Evolutionary conservation across 2,329 filamentous ascomycete genomes (phyloP), one percentile per base, ranked within the genome.

Genomic region (Arthrobotrys sinensis): DNA sequence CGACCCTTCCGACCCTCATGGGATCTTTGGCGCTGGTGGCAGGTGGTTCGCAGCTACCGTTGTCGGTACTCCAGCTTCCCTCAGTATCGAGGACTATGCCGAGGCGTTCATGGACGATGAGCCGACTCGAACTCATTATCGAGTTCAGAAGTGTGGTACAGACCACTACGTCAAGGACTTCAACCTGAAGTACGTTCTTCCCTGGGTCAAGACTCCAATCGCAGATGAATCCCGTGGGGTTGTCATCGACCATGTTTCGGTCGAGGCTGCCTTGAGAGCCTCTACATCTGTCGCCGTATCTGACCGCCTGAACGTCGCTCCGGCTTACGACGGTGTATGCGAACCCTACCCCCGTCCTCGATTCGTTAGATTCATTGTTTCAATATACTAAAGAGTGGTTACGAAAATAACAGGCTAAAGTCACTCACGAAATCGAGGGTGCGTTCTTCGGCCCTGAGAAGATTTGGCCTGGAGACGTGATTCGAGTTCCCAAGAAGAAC

Each of bases 361-460:
- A 21, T 40, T 3, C n/a, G 16, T 43, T 32, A 1, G 21, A 7
- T 14, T 40, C 14, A 36, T 21, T 34, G 14, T n/a, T 60, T 14
- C 21, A 8, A 24, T 12, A 10, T 24, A 43, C 55, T 46, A 16
- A 60, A 6, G 3, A 19, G 1, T 34, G 38, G 38, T 21, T 62
- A 28, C 34, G 4, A 8, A 28, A 38, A 40, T 7, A 28, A 62
- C 21, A 77, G 73, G 50, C 43, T 6, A 71, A 71, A 19, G 8
- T 63, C 4, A 19, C 46, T 4, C 52, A 71, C 16, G 43, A 53
- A 1, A 28, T 71, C 3, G 46, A 71, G 36, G 73, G 73, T 8
- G 4, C 53, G 16, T 77, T 65, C 38, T 24, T 77, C 24, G 73
- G 73, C 8, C 66, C 73, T 8, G 73, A 77, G 66, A 77, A 77